Base-by-base conservation (phyloP, 306 rosid species). In the Prunus mongolica region DNA sequence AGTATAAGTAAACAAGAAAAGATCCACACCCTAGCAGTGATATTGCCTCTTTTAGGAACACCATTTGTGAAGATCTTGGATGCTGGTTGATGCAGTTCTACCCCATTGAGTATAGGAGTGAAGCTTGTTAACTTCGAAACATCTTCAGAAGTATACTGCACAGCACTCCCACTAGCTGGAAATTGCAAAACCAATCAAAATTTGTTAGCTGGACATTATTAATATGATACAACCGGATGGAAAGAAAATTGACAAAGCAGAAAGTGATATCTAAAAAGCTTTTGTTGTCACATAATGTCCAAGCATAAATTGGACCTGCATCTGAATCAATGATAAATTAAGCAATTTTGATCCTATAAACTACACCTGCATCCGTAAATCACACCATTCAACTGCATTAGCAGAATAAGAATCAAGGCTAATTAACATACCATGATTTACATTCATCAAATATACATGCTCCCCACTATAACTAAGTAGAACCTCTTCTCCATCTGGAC, bases 401-500 rank as follows among this genome's bases (percentile, higher is more conserved):
- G 73, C 25, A 20, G 63, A 70, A 25, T 24, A 74, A 25, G 60
- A 32, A 74, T 65, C 49, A 32, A 66, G 49, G 71, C 30, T 47
- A 52, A 71, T 70, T 16, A 57, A 72, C 78, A 74, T 89, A 96
- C 99, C 95, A 63, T 82, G 84, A 88, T 89, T 87, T 64, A 87
- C 89, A 80, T 96, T 87, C 97, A 96, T 92, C 86, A 96, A 80
- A 82, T 92, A 96, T 67, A 86, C 96, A 77, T 96, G 98, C 83
- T 92, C 98, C 84, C 99, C 99, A 83, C 99, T 92, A 78, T 92
- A 96, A 86, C 97, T 92, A 71, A 96, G 98, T 73, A 96, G 97
- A 86, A 96, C 96, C 89, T 96, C 98, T 52, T 85, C 89, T 67
- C 99, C 98, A 81, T 86, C 88, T 16, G 99, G 99, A 86, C 96